Base-by-base conservation (phyloP, 805 yeast species). In the Starmerella bombi region DNA sequence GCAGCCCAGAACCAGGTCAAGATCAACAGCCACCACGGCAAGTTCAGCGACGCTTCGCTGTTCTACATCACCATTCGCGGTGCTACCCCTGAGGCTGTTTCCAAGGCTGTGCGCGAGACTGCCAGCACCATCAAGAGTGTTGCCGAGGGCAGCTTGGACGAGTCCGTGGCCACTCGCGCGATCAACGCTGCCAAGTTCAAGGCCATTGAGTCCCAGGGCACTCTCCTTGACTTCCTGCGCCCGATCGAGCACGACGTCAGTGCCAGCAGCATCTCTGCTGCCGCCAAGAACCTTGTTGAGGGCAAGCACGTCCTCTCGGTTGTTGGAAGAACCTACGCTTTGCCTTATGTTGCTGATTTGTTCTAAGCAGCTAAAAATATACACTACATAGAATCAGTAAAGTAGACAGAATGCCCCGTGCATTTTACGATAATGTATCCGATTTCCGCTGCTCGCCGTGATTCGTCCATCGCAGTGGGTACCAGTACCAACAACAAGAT, bases 291-390 rank as follows among this genome's bases (percentile, higher is more conserved):
- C 27, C 47, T 80, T 46, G 40, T 55, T 25, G 46, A 40, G 38
- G 70, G 70, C 50, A 75, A 75, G 57, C 77, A 77, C 69, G 84
- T 78, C 68, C 77, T 80, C 58, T 91, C 79, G 50, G 95, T 91
- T 49, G 77, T 83, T 48, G 98, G 97, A 65, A 79, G 84, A 63
- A 75, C 79, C 46, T 78, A 76, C 59, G 75, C 74, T 51, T 75
- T 88, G 66, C 96, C 98, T 57, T 80, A 70, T 63, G 78, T 80
- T 56, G 85, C 80, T 63, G 95, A 91, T 69, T 77, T 88, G 65
- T 81, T 80, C 62, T 61, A 58, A 48, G 12, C 18, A 25, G 16
- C 29, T 29, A 25, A 6, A 31, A 36, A 25, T 12, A 23, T 7
- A 23, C 27, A 7, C 7, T 23, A 23, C 27, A 23, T n/a, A n/a